These are phyloP conservation scores for Suhomyces bolitotheri DNA, from an alignment of 1,139 yeast genomes.

Conservation along the genomic window DNA sequence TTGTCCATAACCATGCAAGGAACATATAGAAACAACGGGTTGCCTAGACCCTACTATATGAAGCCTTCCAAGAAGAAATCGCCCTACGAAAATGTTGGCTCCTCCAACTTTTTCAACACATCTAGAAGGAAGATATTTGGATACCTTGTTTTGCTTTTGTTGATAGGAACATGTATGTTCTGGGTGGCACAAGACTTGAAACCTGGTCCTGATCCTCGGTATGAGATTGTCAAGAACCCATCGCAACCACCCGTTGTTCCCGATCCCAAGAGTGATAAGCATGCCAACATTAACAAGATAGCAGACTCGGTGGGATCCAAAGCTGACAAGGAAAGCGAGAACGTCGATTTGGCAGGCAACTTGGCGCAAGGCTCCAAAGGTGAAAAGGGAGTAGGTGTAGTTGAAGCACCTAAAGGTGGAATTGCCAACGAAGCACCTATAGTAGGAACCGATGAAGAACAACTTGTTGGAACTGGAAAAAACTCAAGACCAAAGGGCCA, in stretches of 20 bases:
- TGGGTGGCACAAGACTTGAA: conserved; percentile 42
- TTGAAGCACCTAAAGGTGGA: conserved; percentile 54
- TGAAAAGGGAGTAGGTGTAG: conserved; percentile 43
- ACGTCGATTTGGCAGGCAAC: conserved; percentile 42
- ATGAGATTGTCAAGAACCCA: conserved; percentile 29
- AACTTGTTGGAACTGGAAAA: conserved; percentile 28
- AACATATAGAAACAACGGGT: conserved; percentile 43
- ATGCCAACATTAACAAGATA: conserved; percentile 27
- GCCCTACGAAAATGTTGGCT: conserved; percentile 40
- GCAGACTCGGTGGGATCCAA: conserved; percentile 23
- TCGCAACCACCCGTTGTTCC: conserved; percentile 3
- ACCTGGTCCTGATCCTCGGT: conserved; percentile 28
- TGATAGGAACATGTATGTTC: conserved; percentile 40
- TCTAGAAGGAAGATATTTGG: conserved; percentile 43
- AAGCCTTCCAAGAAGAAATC: conserved; percentile 40
- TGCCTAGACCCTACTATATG: conserved; percentile 53
- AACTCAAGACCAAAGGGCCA: conserved; percentile 14
- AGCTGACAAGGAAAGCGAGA: conserved; percentile 33
- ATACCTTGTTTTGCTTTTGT: conserved; percentile 35
- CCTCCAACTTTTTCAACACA: conserved; percentile 31
- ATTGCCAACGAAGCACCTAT: conserved; percentile 49
- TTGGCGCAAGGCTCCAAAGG: conserved; percentile 46
- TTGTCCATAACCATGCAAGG: too few species aligned
- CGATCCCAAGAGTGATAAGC: conserved; percentile 13
- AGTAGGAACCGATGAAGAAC: conserved; percentile 46